Percentiles rank a stretch among this genome's conserved stretches.
These are phyloP conservation scores for Blastobotrys buckinghamii DNA, from an alignment of 1,139 yeast species.

Conservation along the genomic window DNA sequence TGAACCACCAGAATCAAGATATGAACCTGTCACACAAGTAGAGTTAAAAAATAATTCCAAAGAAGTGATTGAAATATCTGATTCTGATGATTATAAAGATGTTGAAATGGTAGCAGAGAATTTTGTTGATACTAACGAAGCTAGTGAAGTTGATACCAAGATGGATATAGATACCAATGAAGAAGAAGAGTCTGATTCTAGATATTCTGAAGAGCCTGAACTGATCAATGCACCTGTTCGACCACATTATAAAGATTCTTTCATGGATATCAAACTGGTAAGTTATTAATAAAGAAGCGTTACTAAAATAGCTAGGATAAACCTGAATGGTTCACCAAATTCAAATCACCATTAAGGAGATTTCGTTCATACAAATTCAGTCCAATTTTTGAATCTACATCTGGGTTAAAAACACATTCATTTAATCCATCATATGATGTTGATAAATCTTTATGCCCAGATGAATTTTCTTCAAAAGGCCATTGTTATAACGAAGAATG, in stretches of 20 bases:
- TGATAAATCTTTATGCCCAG: constrained; percentile 16
- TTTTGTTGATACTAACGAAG: background rate
- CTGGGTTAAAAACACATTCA: background rate
- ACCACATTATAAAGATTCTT: constrained; percentile 9
- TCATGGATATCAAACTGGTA: constrained; percentile 16
- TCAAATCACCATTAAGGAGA: constrained; percentile 26
- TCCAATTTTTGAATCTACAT: constrained; percentile 20
- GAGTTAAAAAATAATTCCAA: background rate
- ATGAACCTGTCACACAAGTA: background rate
- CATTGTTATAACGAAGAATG: constrained; percentile 25
- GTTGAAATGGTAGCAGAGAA: background rate
- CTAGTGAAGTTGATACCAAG: background rate
- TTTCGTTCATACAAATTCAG: constrained; percentile 29
- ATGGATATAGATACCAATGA: background rate
- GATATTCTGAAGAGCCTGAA: background rate
- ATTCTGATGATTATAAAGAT: constrained; percentile 5
- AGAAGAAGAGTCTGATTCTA: background rate
- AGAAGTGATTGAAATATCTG: constrained; percentile 29
- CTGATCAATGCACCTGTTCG: background rate
- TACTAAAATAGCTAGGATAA: constrained; percentile 13
- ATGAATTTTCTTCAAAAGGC: constrained; percentile 22
- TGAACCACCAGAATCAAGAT: background rate
- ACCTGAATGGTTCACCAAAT: constrained; percentile 19
- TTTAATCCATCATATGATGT: background rate
- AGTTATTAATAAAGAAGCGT: constrained; percentile 1